These are phyloP conservation scores for Juglanconis sp. DNA, from an alignment of 2,329 filamentous ascomycete genomes.

Conservation along the genomic window DNA sequence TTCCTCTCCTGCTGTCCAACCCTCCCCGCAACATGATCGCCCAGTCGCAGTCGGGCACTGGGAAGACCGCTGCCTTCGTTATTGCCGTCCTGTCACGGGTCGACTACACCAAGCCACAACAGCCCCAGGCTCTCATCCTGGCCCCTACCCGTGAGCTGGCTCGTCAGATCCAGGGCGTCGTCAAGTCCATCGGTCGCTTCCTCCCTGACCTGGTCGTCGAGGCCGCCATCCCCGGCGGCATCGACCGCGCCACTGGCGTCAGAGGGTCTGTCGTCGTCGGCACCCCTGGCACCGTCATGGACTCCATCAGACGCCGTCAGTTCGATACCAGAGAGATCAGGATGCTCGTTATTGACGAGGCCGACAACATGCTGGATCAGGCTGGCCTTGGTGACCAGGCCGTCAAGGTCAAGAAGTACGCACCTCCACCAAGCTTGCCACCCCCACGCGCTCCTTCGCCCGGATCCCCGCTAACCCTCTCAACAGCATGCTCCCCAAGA, in stretches of 20 bases:
- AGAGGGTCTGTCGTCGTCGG: conserved; percentile 81
- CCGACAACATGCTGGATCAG: conserved; percentile 97
- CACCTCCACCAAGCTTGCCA: conserved; percentile 16
- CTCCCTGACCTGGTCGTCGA: conserved; percentile 72
- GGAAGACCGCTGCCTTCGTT: conserved; percentile 95
- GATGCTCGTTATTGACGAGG: conserved; percentile 90
- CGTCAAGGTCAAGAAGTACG: conserved; percentile 79
- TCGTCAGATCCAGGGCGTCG: conserved; percentile 86
- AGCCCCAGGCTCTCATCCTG: conserved; percentile 83
- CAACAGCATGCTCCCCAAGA: conserved; percentile 65
- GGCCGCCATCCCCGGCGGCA: conserved; percentile 77
- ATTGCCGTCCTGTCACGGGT: conserved; percentile 86
- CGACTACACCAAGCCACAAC: conserved; percentile 64
- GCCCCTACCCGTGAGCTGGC: conserved; percentile 93
- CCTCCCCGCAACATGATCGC: conserved; percentile 95
- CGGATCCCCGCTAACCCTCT: not conserved
- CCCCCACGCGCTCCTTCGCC: not conserved
- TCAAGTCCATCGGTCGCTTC: conserved; percentile 80
- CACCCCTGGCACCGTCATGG: conserved; percentile 89
- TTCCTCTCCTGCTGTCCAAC: conserved; percentile 81
- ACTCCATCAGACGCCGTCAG: conserved; percentile 74
- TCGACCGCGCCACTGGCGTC: conserved; percentile 66
- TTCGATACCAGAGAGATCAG: conserved; percentile 71
- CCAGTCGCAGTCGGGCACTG: conserved; percentile 98
- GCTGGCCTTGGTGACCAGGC: conserved; percentile 95